phyloP scores from a whole-genome alignment of 139 green algal genomes.

The Ettlia oleoabundans region DNA sequence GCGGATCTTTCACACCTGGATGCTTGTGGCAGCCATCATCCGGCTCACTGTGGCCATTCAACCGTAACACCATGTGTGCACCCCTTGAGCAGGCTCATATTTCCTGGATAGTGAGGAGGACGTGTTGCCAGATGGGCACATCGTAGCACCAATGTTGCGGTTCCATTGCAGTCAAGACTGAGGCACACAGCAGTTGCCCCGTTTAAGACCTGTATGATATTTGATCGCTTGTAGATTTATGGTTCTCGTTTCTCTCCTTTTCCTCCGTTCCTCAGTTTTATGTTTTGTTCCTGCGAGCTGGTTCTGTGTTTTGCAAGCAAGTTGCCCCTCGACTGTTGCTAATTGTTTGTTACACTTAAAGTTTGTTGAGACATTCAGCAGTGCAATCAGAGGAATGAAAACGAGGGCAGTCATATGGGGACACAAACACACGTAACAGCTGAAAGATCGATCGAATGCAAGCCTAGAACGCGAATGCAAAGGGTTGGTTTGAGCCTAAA shows the following conservation, averaged over 20 bases:
- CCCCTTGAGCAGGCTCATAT: neutral
- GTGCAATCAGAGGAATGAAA: neutral
- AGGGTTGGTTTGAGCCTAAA: neutral
- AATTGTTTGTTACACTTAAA: too few species aligned
- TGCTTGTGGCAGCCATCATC: too few species aligned
- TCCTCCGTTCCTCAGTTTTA: too few species aligned
- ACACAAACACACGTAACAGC: too few species aligned
- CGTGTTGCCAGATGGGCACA: neutral
- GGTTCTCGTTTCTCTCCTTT: too few species aligned
- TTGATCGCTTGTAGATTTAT: too few species aligned
- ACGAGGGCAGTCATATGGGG: neutral
- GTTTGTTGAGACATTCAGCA: too few species aligned
- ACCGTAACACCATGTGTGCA: neutral
- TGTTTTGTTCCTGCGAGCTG: too few species aligned
- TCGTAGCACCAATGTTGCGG: neutral
- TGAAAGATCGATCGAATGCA: slow-evolving; percentile 12
- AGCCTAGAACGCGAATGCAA: neutral
- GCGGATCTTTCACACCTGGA: too few species aligned
- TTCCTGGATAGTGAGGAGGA: neutral
- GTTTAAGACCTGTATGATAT: neutral
- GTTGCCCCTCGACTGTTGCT: too few species aligned
- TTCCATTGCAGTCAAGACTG: neutral
- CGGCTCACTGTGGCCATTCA: too few species aligned
- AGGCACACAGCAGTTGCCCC: neutral
- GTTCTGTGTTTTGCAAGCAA: too few species aligned